These are phyloP conservation scores for Lepiota venenata DNA, from an alignment of 768 basidiomycete species.

Conservation along the genomic window DNA sequence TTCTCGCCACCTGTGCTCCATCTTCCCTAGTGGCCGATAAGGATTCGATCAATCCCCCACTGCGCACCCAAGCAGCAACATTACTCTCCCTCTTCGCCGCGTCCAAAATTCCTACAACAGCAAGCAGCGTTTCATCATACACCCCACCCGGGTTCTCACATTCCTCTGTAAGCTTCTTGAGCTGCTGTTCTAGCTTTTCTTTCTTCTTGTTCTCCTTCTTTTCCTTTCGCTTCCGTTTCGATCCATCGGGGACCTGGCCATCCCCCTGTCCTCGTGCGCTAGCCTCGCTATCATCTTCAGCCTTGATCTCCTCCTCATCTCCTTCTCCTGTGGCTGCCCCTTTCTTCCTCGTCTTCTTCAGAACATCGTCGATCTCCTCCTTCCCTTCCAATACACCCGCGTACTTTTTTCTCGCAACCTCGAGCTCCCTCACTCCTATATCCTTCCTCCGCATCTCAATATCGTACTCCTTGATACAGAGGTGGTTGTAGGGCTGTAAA, in stretches of 20 bases:
- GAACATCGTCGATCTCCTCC: slow-evolving; percentile 2
- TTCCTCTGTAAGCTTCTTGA: slow-evolving; percentile 12
- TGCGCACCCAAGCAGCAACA: slow-evolving; percentile 64
- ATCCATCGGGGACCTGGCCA: background rate
- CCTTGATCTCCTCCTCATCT: background rate
- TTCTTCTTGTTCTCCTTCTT: slow-evolving; percentile 15
- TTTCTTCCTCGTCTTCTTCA: slow-evolving; percentile 5
- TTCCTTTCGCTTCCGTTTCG: slow-evolving; percentile 15
- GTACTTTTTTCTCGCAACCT: background rate
- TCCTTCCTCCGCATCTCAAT: slow-evolving; percentile 34
- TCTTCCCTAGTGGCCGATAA: background rate
- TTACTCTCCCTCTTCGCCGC: slow-evolving; percentile 54
- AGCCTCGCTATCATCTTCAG: background rate
- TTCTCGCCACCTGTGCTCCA: background rate
- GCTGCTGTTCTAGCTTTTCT: background rate
- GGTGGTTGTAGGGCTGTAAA: slow-evolving; percentile 79
- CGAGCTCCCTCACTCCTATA: slow-evolving; percentile 18
- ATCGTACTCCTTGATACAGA: slow-evolving; percentile 72
- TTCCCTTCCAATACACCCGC: background rate
- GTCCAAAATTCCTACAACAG: slow-evolving; percentile 66
- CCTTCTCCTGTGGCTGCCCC: background rate
- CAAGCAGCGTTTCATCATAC: slow-evolving; percentile 58
- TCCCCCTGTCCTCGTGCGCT: background rate
- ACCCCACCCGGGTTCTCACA: background rate
- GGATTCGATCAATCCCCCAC: slow-evolving; percentile 41